These are phyloP conservation scores for Aspergillus ostianus DNA, from an alignment of 495 filamentous ascomycete species.

Conservation along the genomic window DNA sequence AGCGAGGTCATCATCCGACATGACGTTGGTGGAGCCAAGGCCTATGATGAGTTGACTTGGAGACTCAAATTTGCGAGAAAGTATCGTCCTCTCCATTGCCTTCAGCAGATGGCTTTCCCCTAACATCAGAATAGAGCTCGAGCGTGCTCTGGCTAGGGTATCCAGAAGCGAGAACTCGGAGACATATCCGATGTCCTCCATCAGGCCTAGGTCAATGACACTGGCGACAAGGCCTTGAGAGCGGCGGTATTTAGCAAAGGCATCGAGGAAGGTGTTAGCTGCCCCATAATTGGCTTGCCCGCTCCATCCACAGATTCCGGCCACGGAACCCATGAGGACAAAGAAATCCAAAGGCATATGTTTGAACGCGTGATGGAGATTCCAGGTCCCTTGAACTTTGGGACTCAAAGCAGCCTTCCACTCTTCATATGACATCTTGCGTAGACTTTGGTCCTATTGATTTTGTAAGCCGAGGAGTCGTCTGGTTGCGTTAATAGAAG, in stretches of 20 bases:
- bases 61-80: not conserved
- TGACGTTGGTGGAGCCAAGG: conserved; percentile 1
- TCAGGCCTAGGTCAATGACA: conserved; percentile 28
- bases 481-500: too few relatives aligned
- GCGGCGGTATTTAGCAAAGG: conserved; percentile 31
- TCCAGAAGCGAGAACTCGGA: conserved; percentile 13
- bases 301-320: conserved; percentile 28
- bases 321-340: conserved; percentile 35
- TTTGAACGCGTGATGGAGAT: conserved; percentile 52
- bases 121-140: conserved; percentile 11
- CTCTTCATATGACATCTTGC: conserved; percentile 41
- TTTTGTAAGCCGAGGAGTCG: not conserved
- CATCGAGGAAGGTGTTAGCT: conserved; percentile 36
- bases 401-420: conserved; percentile 32
- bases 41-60: conserved; percentile 2
- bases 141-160: conserved; percentile 4
- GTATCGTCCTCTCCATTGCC: conserved; percentile 4
- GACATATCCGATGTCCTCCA: conserved; percentile 33
- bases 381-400: conserved; percentile 46
- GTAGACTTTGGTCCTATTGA: conserved; percentile 26
- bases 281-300: conserved; percentile 40
- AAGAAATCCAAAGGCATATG: conserved; percentile 42
- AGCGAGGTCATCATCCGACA: not conserved
- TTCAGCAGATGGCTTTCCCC: conserved; percentile 7
- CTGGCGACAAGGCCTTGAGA: conserved; percentile 23